Evolutionary conservation across 306 rosid genomes (phyloP), one percentile per base, ranked within the genome.

Genomic region (Sophora flavescens): DNA sequence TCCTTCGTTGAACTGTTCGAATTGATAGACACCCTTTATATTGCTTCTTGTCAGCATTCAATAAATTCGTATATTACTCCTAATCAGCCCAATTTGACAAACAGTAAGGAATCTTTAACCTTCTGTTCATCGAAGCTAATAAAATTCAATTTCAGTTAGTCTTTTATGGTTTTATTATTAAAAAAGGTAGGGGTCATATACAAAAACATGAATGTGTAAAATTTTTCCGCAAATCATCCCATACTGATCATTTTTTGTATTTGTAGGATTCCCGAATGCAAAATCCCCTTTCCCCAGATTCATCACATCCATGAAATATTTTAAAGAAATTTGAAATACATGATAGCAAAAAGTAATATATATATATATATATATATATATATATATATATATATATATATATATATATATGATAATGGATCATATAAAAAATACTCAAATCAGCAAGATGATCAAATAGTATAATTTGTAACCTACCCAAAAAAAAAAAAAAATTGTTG

Each of bases 91-190:
- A 44, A 66, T 66, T 64, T 45, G 13, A 41, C 47, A 14, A 14
- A 68, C 42, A 28, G 44, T 47, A 4, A 48, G 59, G 73, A 48
- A 48, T 68, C 58, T 68, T 30, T 47, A 47, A 68, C 28, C 47
- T 68, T 68, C 59, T n/a, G 32, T 68, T 26, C n/a, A 47, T 56
- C 17, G 12, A 41, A 8, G 47, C 47, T 41, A 41, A 41, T 8
- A 41, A 41, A 41, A 8, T 41, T 8, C 8, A 41, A 41, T 41
- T 41, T 35, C 39, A 35, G 39, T 35, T 35, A 35, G 39, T 35
- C 6, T 35, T 35, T 35, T 30, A 30, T 30, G 22, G 22, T 22
- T 22, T 22, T 30, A 35, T 6, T 4, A 35, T 35, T 35, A 35
- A 35, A 35, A 35, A 6, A 1, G 39, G 22, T 22, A 0, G 4